Conservation (phyloP, 2,329 filamentous ascomycete species). For the Leptodontidium sp. region DNA sequence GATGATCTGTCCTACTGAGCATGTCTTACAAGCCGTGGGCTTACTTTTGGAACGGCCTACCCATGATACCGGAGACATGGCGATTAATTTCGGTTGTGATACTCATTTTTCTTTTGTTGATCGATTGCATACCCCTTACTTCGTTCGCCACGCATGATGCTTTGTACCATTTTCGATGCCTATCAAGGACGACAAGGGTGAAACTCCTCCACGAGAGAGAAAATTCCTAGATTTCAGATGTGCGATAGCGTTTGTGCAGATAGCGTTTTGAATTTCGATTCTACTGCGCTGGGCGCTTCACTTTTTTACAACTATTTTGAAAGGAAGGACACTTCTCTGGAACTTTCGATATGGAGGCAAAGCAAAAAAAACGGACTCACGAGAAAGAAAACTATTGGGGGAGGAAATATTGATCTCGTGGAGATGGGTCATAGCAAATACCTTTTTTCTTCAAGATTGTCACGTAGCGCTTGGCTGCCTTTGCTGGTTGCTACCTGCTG, state of each 20-base stretch:
- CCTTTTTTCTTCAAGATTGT: slow-evolving; percentile 6
- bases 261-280: slow-evolving; percentile 19
- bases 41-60: slow-evolving; percentile 26
- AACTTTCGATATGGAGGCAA: slow-evolving; percentile 6
- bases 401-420: slow-evolving; percentile 17
- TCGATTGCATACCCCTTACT: slow-evolving; percentile 37
- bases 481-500: not conserved
- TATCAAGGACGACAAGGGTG: not conserved
- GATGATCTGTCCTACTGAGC: slow-evolving; percentile 36
- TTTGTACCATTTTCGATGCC: slow-evolving; percentile 14
- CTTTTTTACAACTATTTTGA: slow-evolving; percentile 6
- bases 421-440: slow-evolving; percentile 10
- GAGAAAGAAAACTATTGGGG: slow-evolving; percentile 7
- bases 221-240: slow-evolving; percentile 9
- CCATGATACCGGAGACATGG: slow-evolving; percentile 23
- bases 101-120: slow-evolving; percentile 32
- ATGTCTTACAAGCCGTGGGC: slow-evolving; percentile 27
- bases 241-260: slow-evolving; percentile 17
- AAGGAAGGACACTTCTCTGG: not conserved
- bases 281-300: slow-evolving; percentile 15
- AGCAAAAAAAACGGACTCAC: not conserved
- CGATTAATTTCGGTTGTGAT: slow-evolving; percentile 34
- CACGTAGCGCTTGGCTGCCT: slow-evolving; percentile 14
- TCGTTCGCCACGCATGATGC: slow-evolving; percentile 21
- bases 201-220: not conserved